Percentiles rank a stretch among this genome's conserved stretches.
Conservation (phyloP, 208 protist genomes). For the Leishmania lainsoni region DNA sequence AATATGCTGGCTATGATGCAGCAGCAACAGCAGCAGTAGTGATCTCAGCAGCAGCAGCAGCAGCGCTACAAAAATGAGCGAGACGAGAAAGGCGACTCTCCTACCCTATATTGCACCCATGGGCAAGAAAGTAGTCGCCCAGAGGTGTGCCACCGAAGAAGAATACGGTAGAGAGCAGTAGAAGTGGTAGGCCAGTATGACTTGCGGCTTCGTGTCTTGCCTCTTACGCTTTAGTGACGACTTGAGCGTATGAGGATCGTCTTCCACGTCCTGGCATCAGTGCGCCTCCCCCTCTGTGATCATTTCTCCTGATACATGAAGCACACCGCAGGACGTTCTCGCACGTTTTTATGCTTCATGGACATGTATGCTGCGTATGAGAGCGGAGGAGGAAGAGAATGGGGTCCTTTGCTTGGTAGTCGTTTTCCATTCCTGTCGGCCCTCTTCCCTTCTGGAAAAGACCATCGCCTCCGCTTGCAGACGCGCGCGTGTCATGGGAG, state of each 20-base stretch:
- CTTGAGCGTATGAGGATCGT: too few relatives aligned
- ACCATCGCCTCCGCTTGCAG: background rate
- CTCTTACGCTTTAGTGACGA: background rate
- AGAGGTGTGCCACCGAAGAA: background rate
- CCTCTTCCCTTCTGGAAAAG: background rate
- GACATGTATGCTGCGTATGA: background rate
- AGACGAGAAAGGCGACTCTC: background rate
- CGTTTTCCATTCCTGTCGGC: background rate
- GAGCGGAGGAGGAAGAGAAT: background rate
- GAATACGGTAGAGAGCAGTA: background rate
- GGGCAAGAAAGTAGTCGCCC: background rate
- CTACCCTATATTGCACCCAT: background rate
- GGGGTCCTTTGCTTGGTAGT: background rate
- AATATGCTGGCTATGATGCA: constrained; percentile 51
- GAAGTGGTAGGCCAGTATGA: background rate
- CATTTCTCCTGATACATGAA: background rate
- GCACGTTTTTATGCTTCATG: background rate
- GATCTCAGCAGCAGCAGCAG: constrained; percentile 1
- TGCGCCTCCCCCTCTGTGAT: background rate
- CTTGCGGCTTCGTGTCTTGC: background rate
- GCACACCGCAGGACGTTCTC: background rate
- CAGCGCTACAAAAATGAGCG: background rate
- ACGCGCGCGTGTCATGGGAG: background rate
- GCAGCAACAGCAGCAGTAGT: constrained; percentile 30
- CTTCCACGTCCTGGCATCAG: background rate